Percentiles rank a stretch among this genome's conserved stretches.
phyloP scores from a whole-genome alignment of 371 early-diverging fungal species.

The Enterocytospora artemiae region DNA sequence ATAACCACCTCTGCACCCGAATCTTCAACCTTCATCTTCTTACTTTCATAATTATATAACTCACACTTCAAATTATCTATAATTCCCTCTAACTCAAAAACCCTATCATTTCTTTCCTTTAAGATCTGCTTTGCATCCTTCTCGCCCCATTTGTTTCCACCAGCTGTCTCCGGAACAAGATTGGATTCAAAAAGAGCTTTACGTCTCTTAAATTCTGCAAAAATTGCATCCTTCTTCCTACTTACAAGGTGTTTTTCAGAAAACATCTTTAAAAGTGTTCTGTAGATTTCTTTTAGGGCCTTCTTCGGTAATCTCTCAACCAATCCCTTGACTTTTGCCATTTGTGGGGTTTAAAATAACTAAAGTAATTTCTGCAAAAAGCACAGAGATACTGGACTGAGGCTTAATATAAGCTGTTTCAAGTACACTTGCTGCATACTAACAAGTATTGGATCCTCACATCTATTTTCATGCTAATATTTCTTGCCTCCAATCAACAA shows the following conservation, averaged over 20 bases:
- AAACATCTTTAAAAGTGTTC: not conserved
- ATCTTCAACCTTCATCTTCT: not conserved
- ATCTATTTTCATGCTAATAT: no score
- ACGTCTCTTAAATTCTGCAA: constrained; percentile 6
- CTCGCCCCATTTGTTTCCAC: constrained; percentile 1
- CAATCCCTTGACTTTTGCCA: constrained; percentile 5
- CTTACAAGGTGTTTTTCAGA: not conserved
- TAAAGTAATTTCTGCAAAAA: no score
- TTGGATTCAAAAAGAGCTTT: constrained; percentile 22
- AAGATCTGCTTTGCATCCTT: constrained; percentile 11
- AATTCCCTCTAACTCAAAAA: constrained; percentile 7
- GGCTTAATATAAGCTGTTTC: no score
- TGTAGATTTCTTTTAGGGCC: not conserved
- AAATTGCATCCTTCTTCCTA: constrained; percentile 6
- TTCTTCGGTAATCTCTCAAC: not conserved
- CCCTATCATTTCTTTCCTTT: constrained; percentile 12
- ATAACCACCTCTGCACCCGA: not conserved
- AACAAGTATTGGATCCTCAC: no score
- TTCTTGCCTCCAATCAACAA: no score
- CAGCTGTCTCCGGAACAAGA: not conserved
- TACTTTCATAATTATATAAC: not conserved
- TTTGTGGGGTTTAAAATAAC: not conserved
- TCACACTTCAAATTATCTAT: constrained; percentile 9
- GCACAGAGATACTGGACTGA: no score
- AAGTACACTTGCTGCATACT: no score